Evolutionary conservation across 169 alveolate species (phyloP).

Genomic region (Plasmodium yoelii): DNA sequence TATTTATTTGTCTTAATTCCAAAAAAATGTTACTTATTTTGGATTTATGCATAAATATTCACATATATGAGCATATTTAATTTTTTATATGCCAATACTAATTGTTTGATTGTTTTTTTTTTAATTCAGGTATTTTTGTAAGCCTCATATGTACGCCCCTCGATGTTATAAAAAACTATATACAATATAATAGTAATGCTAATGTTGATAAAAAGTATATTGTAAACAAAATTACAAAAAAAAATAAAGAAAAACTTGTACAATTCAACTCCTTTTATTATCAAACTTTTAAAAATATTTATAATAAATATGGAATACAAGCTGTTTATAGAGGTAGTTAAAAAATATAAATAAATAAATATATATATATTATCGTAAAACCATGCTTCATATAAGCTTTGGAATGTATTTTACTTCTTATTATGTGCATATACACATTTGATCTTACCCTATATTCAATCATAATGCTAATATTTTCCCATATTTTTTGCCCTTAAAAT

Average conservation of each 20-base stretch:
- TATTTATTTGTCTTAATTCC: too few species aligned
- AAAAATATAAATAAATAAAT: too few species aligned
- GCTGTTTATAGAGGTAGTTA: slow-evolving; percentile 67
- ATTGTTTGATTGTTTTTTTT: slow-evolving; percentile 3
- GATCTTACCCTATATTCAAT: neutral
- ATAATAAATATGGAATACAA: slow-evolving; percentile 62
- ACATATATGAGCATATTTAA: neutral
- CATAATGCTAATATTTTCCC: neutral
- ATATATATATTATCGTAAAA: neutral
- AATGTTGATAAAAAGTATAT: slow-evolving; percentile 69
- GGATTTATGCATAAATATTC: neutral
- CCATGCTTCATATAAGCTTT: too few species aligned
- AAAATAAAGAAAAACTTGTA: slow-evolving; percentile 34
- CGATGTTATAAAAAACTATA: slow-evolving; percentile 79
- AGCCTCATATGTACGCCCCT: slow-evolving; percentile 80
- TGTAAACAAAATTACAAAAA: slow-evolving; percentile 67
- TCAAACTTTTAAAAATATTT: slow-evolving; percentile 60
- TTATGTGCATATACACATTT: neutral
- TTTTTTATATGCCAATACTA: neutral
- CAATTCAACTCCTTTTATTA: slow-evolving; percentile 68
- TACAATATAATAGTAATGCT: slow-evolving; percentile 65
- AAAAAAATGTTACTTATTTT: too few species aligned
- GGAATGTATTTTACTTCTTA: too few species aligned
- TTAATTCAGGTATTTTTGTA: slow-evolving; percentile 40
- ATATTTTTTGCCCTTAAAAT: neutral